Evolutionary conservation across 345 rosid species (phyloP), one percentile per base, ranked within the genome.

Genomic region (Excoecaria cochinchinensis): DNA sequence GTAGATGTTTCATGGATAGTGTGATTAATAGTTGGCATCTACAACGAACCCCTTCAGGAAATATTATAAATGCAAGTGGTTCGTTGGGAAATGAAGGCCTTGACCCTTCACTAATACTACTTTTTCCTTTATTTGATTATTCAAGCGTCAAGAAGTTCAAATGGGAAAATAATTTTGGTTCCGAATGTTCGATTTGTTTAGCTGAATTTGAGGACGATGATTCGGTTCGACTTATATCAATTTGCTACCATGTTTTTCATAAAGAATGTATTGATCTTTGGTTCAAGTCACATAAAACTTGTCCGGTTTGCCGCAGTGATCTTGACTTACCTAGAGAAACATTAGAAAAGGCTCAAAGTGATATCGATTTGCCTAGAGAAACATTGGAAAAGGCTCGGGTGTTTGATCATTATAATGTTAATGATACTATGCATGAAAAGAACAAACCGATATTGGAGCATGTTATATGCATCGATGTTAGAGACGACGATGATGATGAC

Each of bases 191-290:
- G 12, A 90, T 92, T 47, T 94, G 98, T 78, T 74, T 94, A 73
- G 82, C 81, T 0, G 97, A 94, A 71, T 92, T 94, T 69, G 78
- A 78, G 13, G 91, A 88, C 17, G 89, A 90, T 0, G 92, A 89
- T 69, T 50, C 85, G 15, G 88, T 94, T 12, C 90, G 96, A 48
- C 89, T 94, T 61, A 71, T 94, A 52, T 88, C 89, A 4, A 85
- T 80, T 44, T 94, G 97, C 80, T 87, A 81, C 81, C 97, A 94
- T 72, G 93, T 90, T 17, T 92, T 92, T 36, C 98, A 92, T 71
- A 87, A 84, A 82, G 96, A 89, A 72, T 94, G 98, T 68, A 88
- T 94, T 17, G 98, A 94, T 79, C 90, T 89, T 4, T 94, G 98
- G 98, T 90, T 92, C 19, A 80, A 81, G 19, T 84, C 90, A 4